Evolutionary conservation across 1,284 basidiomycete genomes (phyloP).

Genomic region (Pisolithus thermaeus): DNA sequence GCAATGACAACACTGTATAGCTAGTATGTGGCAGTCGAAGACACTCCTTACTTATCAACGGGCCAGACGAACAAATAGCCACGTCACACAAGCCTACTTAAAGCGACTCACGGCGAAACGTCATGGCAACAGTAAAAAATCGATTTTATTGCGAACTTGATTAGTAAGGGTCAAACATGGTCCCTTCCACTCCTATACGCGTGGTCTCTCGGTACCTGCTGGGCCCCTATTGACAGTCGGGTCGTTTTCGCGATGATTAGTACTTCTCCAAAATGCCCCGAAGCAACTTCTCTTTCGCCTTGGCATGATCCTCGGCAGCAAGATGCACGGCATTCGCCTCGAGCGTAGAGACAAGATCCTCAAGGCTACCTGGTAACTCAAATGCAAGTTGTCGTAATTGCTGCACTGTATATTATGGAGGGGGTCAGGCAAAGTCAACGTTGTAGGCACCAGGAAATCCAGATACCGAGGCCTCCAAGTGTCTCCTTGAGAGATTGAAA

Average conservation of each 20-base stretch:
- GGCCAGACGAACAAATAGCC: too few relatives aligned
- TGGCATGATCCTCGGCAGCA: conserved; percentile 28
- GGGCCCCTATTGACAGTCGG: too few relatives aligned
- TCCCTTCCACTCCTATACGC: too few relatives aligned
- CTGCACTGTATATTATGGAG: conserved; percentile 12
- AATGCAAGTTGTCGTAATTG: conserved; percentile 14
- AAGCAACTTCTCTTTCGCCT: conserved; percentile 29
- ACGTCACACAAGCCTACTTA: too few relatives aligned
- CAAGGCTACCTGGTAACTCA: conserved; percentile 18
- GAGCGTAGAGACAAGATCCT: conserved; percentile 18
- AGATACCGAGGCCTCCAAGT: conserved; percentile 18
- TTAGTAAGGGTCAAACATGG: too few relatives aligned
- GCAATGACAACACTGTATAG: too few relatives aligned
- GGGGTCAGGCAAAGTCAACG: conserved; percentile 7
- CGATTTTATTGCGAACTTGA: too few relatives aligned
- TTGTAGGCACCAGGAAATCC: neutral
- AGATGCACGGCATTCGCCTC: conserved; percentile 27
- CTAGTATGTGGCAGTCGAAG: too few relatives aligned
- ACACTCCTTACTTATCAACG: too few relatives aligned
- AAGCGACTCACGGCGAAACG: too few relatives aligned
- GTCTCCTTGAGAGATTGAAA: conserved; percentile 18
- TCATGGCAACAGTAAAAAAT: too few relatives aligned
- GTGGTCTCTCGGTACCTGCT: too few relatives aligned
- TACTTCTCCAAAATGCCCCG: conserved; percentile 31
- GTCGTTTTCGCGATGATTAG: conserved; percentile 6